Evolutionary conservation across 305 asterid genomes (phyloP).

Genomic region (Fraxinus ornus): DNA sequence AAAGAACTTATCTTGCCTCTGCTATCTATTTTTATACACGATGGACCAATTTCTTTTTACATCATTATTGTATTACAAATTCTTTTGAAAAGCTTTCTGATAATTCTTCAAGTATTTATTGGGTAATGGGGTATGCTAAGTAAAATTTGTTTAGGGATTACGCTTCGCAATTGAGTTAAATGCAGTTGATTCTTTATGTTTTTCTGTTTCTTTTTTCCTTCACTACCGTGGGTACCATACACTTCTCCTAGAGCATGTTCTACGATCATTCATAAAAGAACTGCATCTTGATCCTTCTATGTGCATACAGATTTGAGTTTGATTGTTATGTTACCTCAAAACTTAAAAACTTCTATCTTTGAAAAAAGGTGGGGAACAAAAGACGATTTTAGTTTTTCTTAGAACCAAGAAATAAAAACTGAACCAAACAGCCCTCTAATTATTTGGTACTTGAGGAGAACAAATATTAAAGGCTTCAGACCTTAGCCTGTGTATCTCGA

Average conservation of each 20-base stretch:
- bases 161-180: background rate
- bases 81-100: background rate
- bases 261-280: background rate
- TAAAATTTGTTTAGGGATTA: background rate
- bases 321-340: background rate
- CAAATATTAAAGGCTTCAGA: conserved; percentile 27
- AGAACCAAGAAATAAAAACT: background rate
- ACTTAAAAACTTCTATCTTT: background rate
- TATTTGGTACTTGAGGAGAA: background rate
- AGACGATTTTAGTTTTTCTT: background rate
- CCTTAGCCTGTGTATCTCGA: conserved; percentile 85
- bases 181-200: background rate
- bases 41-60: background rate
- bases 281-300: background rate
- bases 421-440: background rate
- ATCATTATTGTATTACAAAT: background rate
- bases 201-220: background rate
- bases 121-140: background rate
- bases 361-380: background rate
- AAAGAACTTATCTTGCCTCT: background rate
- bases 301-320: background rate
- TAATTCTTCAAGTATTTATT: background rate
- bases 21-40: background rate
- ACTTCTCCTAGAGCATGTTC: background rate
- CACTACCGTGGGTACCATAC: background rate